Conservation (phyloP, 495 filamentous ascomycete species). For the Trichodelitschia bisporula region DNA sequence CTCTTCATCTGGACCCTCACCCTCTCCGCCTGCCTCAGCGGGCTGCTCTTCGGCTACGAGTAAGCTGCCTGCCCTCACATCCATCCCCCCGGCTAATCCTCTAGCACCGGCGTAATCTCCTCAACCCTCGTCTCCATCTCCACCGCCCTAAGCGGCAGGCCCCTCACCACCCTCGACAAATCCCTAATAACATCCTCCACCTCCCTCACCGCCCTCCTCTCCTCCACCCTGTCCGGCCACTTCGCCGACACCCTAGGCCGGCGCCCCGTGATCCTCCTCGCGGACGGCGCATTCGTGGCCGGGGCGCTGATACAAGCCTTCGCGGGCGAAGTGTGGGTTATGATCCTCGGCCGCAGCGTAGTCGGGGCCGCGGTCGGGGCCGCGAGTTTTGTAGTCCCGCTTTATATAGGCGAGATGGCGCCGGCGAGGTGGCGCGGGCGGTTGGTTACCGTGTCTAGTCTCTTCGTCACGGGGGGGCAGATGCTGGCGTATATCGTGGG, state of each 20-base stretch:
- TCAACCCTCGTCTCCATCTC: constrained; percentile 62
- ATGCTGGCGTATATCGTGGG: constrained; percentile 64
- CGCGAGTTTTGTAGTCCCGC: constrained; percentile 57
- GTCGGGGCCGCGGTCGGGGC: constrained; percentile 66
- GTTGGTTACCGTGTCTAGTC: constrained; percentile 47
- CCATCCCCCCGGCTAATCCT: too few relatives aligned
- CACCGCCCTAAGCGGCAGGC: constrained; percentile 40
- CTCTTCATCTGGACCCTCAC: too few relatives aligned
- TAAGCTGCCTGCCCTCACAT: too few relatives aligned
- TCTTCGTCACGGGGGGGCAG: constrained; percentile 73
- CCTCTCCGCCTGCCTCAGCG: too few relatives aligned
- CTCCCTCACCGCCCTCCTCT: constrained; percentile 51
- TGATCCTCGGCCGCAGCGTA: constrained; percentile 57
- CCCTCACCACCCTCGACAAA: constrained; percentile 53
- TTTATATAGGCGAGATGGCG: constrained; percentile 64
- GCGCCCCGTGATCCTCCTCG: constrained; percentile 48
- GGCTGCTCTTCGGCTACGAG: too few relatives aligned
- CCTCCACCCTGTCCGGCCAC: constrained; percentile 50
- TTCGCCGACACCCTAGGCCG: constrained; percentile 54
- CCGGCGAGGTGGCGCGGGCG: constrained; percentile 49
- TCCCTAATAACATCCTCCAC: constrained; percentile 66
- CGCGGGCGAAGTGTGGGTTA: constrained; percentile 33
- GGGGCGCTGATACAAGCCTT: constrained; percentile 51
- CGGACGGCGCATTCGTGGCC: constrained; percentile 51
- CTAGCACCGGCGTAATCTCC: constrained; percentile 84